Conservation (phyloP, 768 basidiomycete genomes). For the Boletus pseudo-olivaceus region DNA sequence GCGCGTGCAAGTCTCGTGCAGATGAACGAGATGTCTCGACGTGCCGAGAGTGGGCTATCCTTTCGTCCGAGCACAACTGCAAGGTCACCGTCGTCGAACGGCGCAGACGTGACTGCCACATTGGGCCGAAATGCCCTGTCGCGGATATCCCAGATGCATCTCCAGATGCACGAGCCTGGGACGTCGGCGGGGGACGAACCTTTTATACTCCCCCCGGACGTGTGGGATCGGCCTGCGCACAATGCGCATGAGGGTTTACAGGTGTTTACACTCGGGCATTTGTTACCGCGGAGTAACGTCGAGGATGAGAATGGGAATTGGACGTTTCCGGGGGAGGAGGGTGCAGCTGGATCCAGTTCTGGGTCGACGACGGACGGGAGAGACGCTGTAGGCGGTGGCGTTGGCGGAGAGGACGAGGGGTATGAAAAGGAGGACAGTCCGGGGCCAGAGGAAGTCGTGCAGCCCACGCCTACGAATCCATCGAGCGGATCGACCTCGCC, state of each 20-base stretch:
- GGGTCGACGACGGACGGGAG: conserved; percentile 17
- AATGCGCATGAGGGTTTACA: conserved; percentile 62
- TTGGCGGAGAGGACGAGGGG: conserved; percentile 18
- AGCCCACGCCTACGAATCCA: conserved; percentile 35
- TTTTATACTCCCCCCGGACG: conserved; percentile 25
- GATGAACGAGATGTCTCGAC: conserved; percentile 74
- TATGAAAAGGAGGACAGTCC: conserved; percentile 27
- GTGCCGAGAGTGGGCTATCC: conserved; percentile 42
- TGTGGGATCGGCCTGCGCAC: conserved; percentile 29
- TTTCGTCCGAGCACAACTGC: conserved; percentile 25
- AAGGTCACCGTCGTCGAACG: conserved; percentile 18
- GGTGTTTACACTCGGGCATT: conserved; percentile 77
- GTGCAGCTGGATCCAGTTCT: conserved; percentile 8
- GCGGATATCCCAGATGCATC: conserved; percentile 47
- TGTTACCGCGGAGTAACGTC: conserved; percentile 54
- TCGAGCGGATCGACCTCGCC: conserved; percentile 14
- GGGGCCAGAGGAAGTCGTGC: conserved; percentile 38
- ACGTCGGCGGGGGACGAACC: too few relatives aligned
- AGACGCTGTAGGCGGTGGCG: too few relatives aligned
- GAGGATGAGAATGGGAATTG: conserved; percentile 58
- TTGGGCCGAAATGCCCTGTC: conserved; percentile 45
- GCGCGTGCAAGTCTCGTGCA: conserved; percentile 68
- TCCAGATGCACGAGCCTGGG: too few relatives aligned
- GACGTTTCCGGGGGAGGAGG: conserved; percentile 45
- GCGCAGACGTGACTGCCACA: conserved; percentile 9